phyloP scores from a whole-genome alignment of 192 early-diverging fungal genomes.

The Pilaira anomala region DNA sequence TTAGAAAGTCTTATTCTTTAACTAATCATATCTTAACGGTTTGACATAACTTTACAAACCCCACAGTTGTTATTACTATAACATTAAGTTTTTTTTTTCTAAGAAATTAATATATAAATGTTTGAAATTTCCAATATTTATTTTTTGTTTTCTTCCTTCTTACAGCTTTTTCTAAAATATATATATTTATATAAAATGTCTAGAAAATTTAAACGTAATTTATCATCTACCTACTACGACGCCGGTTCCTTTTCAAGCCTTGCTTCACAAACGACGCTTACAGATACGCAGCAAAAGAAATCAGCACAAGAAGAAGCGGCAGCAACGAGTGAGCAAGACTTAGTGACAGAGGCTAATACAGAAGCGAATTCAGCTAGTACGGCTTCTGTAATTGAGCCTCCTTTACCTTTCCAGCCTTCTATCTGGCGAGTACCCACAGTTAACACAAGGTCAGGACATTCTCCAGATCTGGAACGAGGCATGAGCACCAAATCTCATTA shows the following conservation, averaged over 20 bases:
- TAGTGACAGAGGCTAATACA: background rate
- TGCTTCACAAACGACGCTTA: constrained; percentile 21
- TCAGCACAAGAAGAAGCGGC: background rate
- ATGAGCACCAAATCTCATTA: background rate
- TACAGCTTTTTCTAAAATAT: too few species aligned
- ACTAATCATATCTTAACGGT: too few species aligned
- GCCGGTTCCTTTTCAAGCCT: constrained; percentile 13
- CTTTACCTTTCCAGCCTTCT: background rate
- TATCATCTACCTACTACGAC: background rate
- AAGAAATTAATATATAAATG: too few species aligned
- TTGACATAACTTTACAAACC: too few species aligned
- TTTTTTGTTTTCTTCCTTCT: too few species aligned
- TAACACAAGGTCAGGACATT: too few species aligned
- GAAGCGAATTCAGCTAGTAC: background rate
- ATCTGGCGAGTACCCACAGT: too few species aligned
- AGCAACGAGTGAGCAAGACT: background rate
- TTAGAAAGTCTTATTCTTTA: too few species aligned
- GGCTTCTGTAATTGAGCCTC: background rate
- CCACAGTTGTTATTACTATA: too few species aligned
- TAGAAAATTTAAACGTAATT: background rate
- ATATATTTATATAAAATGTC: too few species aligned
- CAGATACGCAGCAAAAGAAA: constrained; percentile 10
- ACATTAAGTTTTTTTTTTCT: too few species aligned
- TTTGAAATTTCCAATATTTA: too few species aligned
- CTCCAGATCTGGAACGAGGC: background rate